These are phyloP conservation scores for Saccharum hybrid DNA, from an alignment of 202 grass and related monocot species.

Conservation along the genomic window DNA sequence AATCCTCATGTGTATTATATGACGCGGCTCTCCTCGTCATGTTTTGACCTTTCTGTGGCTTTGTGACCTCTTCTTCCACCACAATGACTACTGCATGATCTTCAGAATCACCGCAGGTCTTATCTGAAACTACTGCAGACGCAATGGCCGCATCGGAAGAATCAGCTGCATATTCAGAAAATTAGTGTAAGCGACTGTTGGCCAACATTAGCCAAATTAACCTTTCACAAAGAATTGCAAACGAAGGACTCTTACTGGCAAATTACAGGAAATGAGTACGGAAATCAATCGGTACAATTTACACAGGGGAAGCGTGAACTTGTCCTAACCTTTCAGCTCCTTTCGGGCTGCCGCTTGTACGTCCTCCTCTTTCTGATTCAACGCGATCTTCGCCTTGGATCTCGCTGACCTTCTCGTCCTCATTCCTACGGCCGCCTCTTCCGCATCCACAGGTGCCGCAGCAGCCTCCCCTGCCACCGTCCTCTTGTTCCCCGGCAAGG, in stretches of 20 bases:
- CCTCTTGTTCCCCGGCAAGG: constrained; percentile 41
- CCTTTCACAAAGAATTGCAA: neutral
- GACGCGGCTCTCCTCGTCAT: neutral
- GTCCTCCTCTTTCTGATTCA: neutral
- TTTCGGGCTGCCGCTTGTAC: neutral
- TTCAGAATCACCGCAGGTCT: constrained; percentile 4
- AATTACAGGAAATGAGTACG: neutral
- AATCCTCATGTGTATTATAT: neutral
- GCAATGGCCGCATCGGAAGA: constrained; percentile 19
- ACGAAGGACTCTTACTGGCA: neutral
- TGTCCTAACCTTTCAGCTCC: neutral
- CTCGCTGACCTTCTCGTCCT: constrained; percentile 8
- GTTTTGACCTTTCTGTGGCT: neutral
- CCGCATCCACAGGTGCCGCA: neutral
- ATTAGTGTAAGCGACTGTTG: constrained; percentile 15
- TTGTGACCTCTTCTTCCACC: neutral
- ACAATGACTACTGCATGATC: neutral
- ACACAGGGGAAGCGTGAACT: neutral
- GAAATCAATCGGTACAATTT: neutral
- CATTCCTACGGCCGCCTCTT: neutral
- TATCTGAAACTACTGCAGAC: constrained; percentile 8
- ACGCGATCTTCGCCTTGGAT: neutral
- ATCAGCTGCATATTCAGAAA: constrained; percentile 27
- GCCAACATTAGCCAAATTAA: neutral
- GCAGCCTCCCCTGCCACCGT: constrained; percentile 4